Base-by-base conservation (phyloP, 345 rosid genomes). In the Murraya koenigii region DNA sequence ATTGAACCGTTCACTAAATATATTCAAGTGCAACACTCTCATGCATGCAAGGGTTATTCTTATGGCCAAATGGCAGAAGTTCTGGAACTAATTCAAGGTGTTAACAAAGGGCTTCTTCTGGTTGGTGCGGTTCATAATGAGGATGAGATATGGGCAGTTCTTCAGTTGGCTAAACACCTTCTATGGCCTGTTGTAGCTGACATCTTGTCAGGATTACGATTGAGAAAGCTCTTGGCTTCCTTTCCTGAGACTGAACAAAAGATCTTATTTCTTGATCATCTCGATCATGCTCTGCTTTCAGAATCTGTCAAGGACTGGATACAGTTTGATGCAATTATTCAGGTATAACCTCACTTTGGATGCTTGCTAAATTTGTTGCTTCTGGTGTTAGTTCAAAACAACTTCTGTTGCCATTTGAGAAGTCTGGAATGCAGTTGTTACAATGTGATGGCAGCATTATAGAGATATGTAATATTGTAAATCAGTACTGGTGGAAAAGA, bases 141-240 rank as follows among this genome's bases (percentile, higher is more conserved):
- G 87, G 98, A 95, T 84, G 98, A 93, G 61, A 90, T 92, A 54
- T 95, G 98, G 98, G 95, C 97, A 69, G 83, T 87, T 59, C 93
- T 95, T 86, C 86, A 90, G 78, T 81, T 95, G 87, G 98, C 95
- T 69, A 93, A 83, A 80, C 92, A 89, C 73, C 95, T 95, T 72
- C 77, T 76, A 77, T 93, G 98, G 98, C 97, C 98, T 22, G 91
- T 95, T 79, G 95, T 89, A 75, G 95, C 91, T 22, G 98, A 95
- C 82, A 87, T 95, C 73, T 86, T 95, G 84, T 95, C 98, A 60
- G 98, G 98, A 70, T 78, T 93, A 80, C 91, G 98, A 71, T 83
- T 95, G 84, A 90, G 98, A 87, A 90, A 89, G 86, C 73, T 87
- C 62, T 76, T 83, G 47, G 75, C 88, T 58, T 72, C 87, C 63